Percentiles rank a stretch among this genome's conserved stretches.
phyloP scores from a whole-genome alignment of 805 yeast genomes.

The Kazachstania taianensis region DNA sequence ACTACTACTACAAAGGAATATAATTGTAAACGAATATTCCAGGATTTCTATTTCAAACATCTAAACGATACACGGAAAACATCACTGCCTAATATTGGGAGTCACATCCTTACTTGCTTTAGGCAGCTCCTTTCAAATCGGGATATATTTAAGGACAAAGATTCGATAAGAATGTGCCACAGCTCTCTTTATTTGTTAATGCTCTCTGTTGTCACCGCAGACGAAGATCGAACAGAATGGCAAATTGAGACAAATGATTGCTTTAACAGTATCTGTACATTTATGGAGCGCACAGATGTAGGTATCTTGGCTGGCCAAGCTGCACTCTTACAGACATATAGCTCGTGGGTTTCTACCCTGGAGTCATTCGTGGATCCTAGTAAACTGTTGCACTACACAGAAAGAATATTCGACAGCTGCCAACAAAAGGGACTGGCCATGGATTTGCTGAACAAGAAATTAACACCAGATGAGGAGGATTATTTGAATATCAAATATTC shows the following conservation, averaged over 20 bases:
- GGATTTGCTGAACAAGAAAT: slow-evolving; percentile 4
- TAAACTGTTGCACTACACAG: slow-evolving; percentile 12
- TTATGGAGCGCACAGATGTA: slow-evolving; percentile 39
- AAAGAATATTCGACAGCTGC: slow-evolving; percentile 15
- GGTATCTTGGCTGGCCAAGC: slow-evolving; percentile 51
- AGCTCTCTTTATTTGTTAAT: slow-evolving; percentile 30
- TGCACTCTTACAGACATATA: slow-evolving; percentile 50
- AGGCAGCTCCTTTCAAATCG: slow-evolving; percentile 20
- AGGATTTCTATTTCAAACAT: slow-evolving; percentile 33
- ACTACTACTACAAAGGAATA: slow-evolving; percentile 45
- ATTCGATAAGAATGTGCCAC: background rate
- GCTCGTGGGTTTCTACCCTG: slow-evolving; percentile 41
- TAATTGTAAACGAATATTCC: slow-evolving; percentile 35
- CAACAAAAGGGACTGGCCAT: slow-evolving; percentile 13
- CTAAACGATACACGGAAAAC: slow-evolving; percentile 11
- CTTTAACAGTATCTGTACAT: slow-evolving; percentile 30
- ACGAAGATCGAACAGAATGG: slow-evolving; percentile 17
- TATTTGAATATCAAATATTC: slow-evolving; percentile 54
- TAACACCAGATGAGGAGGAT: slow-evolving; percentile 31
- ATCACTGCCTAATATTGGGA: slow-evolving; percentile 41
- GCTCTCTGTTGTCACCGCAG: slow-evolving; percentile 28
- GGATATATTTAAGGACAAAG: background rate
- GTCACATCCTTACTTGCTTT: slow-evolving; percentile 38
- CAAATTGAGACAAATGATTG: slow-evolving; percentile 20
- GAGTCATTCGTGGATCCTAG: slow-evolving; percentile 12